These are phyloP conservation scores for Cryptosporidium canis DNA, from an alignment of 169 alveolate genomes.

Conservation along the genomic window DNA sequence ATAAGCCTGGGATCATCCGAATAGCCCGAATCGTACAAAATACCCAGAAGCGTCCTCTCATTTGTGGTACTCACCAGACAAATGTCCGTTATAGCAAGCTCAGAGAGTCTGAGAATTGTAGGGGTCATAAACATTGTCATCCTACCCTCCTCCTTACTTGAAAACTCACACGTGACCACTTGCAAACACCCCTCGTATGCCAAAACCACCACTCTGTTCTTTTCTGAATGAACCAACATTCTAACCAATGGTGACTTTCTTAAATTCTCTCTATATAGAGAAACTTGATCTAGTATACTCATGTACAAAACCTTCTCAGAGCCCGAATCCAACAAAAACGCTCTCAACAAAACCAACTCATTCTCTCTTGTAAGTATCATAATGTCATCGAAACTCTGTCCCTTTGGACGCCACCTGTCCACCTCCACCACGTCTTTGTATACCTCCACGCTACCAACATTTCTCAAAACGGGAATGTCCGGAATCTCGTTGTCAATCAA, in stretches of 20 bases:
- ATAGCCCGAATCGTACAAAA: constrained; percentile 55
- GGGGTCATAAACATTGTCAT: constrained; percentile 18
- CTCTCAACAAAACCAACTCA: constrained; percentile 28
- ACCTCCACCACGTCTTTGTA: constrained; percentile 33
- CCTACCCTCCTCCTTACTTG: background rate
- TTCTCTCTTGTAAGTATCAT: constrained; percentile 26
- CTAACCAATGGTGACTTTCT: constrained; percentile 29
- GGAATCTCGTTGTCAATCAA: background rate
- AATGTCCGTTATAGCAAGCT: constrained; percentile 4
- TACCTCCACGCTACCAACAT: constrained; percentile 28
- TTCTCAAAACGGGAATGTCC: constrained; percentile 34
- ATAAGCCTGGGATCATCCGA: constrained; percentile 48
- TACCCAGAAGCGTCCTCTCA: constrained; percentile 15
- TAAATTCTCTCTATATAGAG: constrained; percentile 36
- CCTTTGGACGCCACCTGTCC: constrained; percentile 39
- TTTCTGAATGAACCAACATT: constrained; percentile 52
- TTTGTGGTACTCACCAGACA: constrained; percentile 16
- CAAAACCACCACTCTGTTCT: constrained; percentile 25
- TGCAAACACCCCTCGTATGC: constrained; percentile 66
- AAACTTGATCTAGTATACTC: constrained; percentile 13
- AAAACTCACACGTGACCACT: constrained; percentile 17
- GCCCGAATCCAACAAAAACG: constrained; percentile 9
- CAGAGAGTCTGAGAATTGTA: constrained; percentile 49
- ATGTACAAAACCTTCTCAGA: constrained; percentile 2
- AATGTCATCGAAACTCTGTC: constrained; percentile 47